These are phyloP conservation scores for Pachysandra terminalis DNA, from an alignment of 164 flowering plant species.

Conservation along the genomic window DNA sequence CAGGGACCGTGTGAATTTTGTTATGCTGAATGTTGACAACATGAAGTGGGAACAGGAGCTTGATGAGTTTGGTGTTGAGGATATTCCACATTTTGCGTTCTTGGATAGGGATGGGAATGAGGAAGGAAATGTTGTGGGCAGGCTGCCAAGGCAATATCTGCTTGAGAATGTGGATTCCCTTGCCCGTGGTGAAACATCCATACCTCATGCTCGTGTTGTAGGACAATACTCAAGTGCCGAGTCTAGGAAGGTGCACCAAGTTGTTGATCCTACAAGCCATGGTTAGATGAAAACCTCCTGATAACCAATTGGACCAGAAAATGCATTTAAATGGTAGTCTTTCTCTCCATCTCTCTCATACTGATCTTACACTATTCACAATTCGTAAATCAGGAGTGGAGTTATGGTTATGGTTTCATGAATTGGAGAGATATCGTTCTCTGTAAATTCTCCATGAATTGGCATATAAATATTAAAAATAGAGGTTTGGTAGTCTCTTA, in stretches of 20 bases:
- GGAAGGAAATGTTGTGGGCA: conserved; percentile 91
- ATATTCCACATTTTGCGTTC: conserved; percentile 97
- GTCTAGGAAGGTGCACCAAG: conserved; percentile 66
- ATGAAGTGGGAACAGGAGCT: conserved; percentile 99
- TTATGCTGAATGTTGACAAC: conserved; percentile 97
- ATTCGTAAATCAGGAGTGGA: no score
- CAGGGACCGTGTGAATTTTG: conserved; percentile 92
- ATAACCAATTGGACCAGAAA: no score
- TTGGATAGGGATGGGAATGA: conserved; percentile 85
- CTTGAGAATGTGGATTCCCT: conserved; percentile 85
- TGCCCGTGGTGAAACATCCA: conserved; percentile 63
- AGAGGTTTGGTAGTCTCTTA: no score
- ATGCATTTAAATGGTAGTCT: no score
- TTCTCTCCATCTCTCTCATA: no score
- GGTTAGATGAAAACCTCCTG: conserved; percentile 11
- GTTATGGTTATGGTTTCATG: no score
- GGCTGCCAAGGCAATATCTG: conserved; percentile 64
- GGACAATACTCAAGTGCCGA: conserved; percentile 87
- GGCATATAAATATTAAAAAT: no score
- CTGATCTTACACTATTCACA: no score
- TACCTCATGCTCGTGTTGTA: conserved; percentile 84
- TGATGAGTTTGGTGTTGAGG: conserved; percentile 98
- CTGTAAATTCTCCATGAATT: no score
- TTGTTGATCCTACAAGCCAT: conserved; percentile 73
- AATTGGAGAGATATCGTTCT: no score